Conservation (phyloP, 192 early-diverging fungal species). For the Coemansia sp. region DNA sequence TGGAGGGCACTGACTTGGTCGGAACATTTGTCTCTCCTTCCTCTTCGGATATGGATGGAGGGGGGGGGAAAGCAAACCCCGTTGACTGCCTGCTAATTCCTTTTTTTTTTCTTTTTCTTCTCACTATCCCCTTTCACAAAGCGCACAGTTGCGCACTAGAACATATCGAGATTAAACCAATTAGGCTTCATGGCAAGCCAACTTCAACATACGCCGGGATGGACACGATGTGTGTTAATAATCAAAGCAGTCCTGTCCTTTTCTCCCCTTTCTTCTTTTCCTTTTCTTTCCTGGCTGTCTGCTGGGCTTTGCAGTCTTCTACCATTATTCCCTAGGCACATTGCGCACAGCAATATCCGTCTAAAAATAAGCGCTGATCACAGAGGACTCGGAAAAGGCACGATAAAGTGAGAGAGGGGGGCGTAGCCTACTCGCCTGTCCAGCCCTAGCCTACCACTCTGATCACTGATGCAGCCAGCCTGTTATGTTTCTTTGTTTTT, state of each 20-base stretch:
- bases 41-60: neutral
- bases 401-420: neutral
- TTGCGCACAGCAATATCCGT: neutral
- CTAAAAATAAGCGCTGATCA: conserved; percentile 26
- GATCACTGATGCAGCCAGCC: neutral
- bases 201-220: neutral
- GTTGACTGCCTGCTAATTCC: conserved; percentile 5
- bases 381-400: neutral
- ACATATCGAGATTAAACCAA: conserved; percentile 5
- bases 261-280: neutral
- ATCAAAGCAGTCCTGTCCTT: conserved; percentile 3
- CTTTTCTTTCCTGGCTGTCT: neutral
- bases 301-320: neutral
- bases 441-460: neutral
- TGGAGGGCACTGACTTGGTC: conserved; percentile 11
- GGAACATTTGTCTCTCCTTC: conserved; percentile 2
- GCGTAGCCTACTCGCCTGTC: neutral
- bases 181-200: neutral
- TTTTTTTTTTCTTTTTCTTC: too few species aligned
- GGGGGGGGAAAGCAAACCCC: neutral
- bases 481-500: neutral
- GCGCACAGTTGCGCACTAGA: neutral
- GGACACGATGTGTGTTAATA: neutral
- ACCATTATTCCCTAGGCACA: neutral
- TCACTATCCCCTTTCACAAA: too few species aligned